Evolutionary conservation across 78 protist species (phyloP).

Genomic region (Parvularia atlantis): DNA sequence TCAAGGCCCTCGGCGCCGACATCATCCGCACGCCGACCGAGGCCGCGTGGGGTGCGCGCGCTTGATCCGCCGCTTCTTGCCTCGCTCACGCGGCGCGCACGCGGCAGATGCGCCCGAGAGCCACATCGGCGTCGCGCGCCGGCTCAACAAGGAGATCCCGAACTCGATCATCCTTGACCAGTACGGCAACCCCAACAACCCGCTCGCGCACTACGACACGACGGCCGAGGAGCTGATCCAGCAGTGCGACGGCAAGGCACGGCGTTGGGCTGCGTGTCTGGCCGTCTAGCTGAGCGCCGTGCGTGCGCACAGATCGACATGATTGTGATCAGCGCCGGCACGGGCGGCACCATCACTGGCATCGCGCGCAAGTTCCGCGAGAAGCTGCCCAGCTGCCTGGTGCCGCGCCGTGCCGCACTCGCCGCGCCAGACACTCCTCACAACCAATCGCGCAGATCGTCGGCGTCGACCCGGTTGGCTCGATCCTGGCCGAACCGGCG

Average conservation of each 20-base stretch:
- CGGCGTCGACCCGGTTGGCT: slow-evolving; percentile 91
- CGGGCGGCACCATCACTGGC: slow-evolving; percentile 95
- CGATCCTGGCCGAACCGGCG: slow-evolving; percentile 79
- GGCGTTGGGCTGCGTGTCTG: not conserved
- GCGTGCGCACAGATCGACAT: slow-evolving; percentile 60
- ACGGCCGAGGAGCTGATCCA: slow-evolving; percentile 84
- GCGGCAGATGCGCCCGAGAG: slow-evolving; percentile 58
- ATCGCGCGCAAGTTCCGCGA: slow-evolving; percentile 76
- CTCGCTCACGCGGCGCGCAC: too few relatives aligned
- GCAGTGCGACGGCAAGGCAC: slow-evolving; percentile 59
- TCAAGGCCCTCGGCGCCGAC: slow-evolving; percentile 83
- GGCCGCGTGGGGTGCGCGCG: slow-evolving; percentile 72
- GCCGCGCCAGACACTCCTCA: too few relatives aligned
- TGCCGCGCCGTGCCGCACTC: too few relatives aligned
- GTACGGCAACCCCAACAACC: slow-evolving; percentile 79
- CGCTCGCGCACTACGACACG: slow-evolving; percentile 75
- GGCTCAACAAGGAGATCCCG: slow-evolving; percentile 57
- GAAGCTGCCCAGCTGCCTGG: slow-evolving; percentile 36
- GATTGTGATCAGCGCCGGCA: slow-evolving; percentile 79
- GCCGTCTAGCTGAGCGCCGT: too few relatives aligned
- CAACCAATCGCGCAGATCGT: slow-evolving; percentile 40
- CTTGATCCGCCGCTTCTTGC: too few relatives aligned
- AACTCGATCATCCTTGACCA: slow-evolving; percentile 71
- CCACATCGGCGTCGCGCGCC: slow-evolving; percentile 77
- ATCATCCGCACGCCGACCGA: slow-evolving; percentile 87